Base-by-base conservation (phyloP, 2,329 filamentous ascomycete species). In the Proliferodiscus dingleyae region DNA sequence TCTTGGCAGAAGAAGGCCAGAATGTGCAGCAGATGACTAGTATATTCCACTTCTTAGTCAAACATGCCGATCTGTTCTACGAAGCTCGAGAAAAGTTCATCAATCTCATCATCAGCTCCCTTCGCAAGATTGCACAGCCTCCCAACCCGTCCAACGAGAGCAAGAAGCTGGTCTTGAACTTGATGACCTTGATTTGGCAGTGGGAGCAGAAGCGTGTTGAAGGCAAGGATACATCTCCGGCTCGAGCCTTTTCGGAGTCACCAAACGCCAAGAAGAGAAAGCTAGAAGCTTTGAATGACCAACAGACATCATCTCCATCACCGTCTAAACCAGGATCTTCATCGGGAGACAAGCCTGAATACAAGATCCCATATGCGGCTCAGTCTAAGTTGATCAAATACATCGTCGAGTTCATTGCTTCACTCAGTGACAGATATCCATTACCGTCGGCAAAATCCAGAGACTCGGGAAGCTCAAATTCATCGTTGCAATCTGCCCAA, bases 21-120 rank as follows among this genome's bases (percentile, higher is more conserved):
- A 98, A 98, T 58, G 77, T 91, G 37, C 90, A 95, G 66, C 93
- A 97, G 68, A 85, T 97, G 70, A 95, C 89, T 43, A 93, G 87
- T 69, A 97, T 98, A 58, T 97, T 96, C 71, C 87, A 96, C 60
- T 98, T 98, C 68, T 74, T 98, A 26, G 91, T 96, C 28, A 81
- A 87, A 46, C 91, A 98, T 63, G 86, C 90, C 0, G 85, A 93
- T 59, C 72, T 98, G 4, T 98, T 98, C 69, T 98, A 94, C 57
- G 91, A 97, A 53, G 89, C 89, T 1, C 78, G 93, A 44, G 93
- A 98, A 54, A 90, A 91, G 61, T 94, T 97, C 54, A 82, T 89
- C 4, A 80, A 86, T 46, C 78, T 93, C 53, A 94, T 98, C 63
- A 90, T 98, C 45, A 84, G 83, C 1, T 91, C 89, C 3, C 72